These are phyloP conservation scores for Ganoderma sp. DNA, from an alignment of 1,284 basidiomycete species.

Conservation along the genomic window DNA sequence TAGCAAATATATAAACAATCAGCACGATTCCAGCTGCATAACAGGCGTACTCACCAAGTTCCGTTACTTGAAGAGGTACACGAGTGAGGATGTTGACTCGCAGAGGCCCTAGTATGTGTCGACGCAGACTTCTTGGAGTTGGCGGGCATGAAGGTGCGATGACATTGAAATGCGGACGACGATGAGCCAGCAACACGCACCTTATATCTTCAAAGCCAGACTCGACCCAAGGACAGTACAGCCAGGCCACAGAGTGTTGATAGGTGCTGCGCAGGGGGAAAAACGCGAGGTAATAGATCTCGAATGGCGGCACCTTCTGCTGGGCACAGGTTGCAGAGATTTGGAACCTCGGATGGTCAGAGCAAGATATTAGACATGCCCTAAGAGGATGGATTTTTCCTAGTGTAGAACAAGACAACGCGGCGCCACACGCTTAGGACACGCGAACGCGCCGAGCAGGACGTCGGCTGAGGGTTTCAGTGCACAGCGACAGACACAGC, in stretches of 20 bases:
- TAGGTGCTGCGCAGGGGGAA: not conserved
- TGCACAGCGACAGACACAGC: not conserved
- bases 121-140: not conserved
- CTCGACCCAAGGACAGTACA: not conserved
- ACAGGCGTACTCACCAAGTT: not conserved
- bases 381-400: no score
- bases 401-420: not conserved
- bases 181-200: not conserved
- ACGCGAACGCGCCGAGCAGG: not conserved
- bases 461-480: not conserved
- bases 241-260: not conserved
- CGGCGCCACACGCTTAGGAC: not conserved
- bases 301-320: not conserved
- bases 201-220: not conserved
- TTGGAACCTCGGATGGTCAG: not conserved
- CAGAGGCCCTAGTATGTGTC: not conserved
- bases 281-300: not conserved
- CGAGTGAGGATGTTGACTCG: not conserved
- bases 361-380: not conserved
- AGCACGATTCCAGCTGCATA: no score
- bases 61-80: not conserved
- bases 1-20: no score
- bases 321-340: not conserved
- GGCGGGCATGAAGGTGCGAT: not conserved
- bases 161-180: not conserved